Base-by-base conservation (phyloP, 1,139 yeast genomes). In the Arxiozyma heterogenica region DNA sequence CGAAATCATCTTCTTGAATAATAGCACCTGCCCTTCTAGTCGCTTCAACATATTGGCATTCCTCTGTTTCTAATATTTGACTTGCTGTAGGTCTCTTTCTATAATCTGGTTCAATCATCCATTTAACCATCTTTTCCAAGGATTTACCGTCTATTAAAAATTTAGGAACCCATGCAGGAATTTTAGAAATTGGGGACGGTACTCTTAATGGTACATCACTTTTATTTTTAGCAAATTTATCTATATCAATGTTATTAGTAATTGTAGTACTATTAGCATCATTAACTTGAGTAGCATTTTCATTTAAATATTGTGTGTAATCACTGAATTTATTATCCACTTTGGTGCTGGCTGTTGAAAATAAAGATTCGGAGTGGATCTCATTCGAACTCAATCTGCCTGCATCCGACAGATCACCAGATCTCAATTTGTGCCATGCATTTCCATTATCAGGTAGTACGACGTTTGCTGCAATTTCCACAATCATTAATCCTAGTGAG, bases 401-500 rank as follows among this genome's bases (percentile, higher is more conserved):
- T 0, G 98, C 98, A 70, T 93, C 98, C 38, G 95, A 84, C 58
- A 94, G 74, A 69, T 93, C 98, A 0, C 98, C 99, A 50, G 96
- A 87, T 59, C 99, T 78, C 58, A 93, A 74, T 68, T 91, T 91
- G 61, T 95, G 93, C 99, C 99, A 93, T 42, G 95, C 94, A 11
- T 90, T 80, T 6, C 99, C 99, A 69, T 94, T 91, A 63, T 93
- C 98, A 0, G 99, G 99, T 51, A 94, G 73, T 9, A 91, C 83
- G 51, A 93, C 93, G 69, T 93, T 93, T 1, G 98, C 96, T 1
- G 98, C 98, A 62, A 90, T 86, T 70, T 93, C 99, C 51, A 93
- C 84, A 74, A 93, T 84, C 61, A 93, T 87, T 57, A 94, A 75
- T 0, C 98, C 99, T 49, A 91, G 78, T 39, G 96, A 87, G 70